Conservation (phyloP, 1,139 yeast species). For the Debaryomycetaceae sp. region DNA sequence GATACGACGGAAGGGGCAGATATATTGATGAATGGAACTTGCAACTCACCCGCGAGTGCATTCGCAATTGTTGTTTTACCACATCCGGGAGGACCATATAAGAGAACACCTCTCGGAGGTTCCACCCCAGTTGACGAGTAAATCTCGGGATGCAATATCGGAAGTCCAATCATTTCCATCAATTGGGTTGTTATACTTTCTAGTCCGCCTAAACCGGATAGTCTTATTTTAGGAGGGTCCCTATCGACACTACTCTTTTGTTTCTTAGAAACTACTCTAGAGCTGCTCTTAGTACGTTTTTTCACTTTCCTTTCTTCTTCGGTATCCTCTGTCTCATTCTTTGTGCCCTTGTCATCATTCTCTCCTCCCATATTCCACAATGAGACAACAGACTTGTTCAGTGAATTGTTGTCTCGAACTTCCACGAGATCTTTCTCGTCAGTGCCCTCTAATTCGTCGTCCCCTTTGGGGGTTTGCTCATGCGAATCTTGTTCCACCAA, state of each 20-base stretch:
- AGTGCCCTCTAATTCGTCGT: conserved; percentile 40
- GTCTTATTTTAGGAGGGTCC: conserved; percentile 63
- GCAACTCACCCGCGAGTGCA: conserved; percentile 91
- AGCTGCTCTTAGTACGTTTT: conserved; percentile 29
- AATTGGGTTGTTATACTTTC: conserved; percentile 78
- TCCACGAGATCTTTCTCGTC: conserved; percentile 57
- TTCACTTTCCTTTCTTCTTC: conserved; percentile 20
- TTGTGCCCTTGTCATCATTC: conserved; percentile 9
- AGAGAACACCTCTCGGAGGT: conserved; percentile 92
- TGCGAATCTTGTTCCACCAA: conserved; percentile 25
- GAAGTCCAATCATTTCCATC: conserved; percentile 87
- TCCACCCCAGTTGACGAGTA: conserved; percentile 86
- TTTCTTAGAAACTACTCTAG: conserved; percentile 26
- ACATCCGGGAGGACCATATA: conserved; percentile 99
- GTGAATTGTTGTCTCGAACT: conserved; percentile 53
- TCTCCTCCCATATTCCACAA: conserved; percentile 50
- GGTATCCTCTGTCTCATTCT: conserved; percentile 7
- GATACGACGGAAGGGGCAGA: conserved; percentile 97
- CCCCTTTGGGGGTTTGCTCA: conserved; percentile 22
- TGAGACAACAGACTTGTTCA: conserved; percentile 73
- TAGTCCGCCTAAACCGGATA: conserved; percentile 85
- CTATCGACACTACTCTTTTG: conserved; percentile 53
- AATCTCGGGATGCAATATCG: conserved; percentile 90
- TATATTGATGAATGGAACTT: conserved; percentile 85
- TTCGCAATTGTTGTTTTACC: conserved; percentile 97